A percentile compares a stretch with the other conserved stretches of the same genome.
phyloP scores from a whole-genome alignment of 2,329 filamentous ascomycete species.

The Aspergillus chevalieri region DNA sequence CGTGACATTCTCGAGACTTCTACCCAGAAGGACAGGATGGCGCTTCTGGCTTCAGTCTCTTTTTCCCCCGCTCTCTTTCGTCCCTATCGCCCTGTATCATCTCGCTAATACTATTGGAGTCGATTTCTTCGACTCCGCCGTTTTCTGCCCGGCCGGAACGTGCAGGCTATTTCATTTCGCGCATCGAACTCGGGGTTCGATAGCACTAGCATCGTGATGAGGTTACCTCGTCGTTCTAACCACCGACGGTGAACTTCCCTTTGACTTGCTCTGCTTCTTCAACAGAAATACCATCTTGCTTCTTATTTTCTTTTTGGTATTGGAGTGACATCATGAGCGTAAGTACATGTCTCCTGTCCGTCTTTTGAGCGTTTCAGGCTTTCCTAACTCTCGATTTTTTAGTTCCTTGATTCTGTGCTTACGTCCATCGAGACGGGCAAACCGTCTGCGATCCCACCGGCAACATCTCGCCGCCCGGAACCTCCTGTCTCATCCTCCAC shows the following conservation, averaged over 20 bases:
- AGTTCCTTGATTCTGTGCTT: conserved; percentile 49
- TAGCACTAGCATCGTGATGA: conserved; percentile 34
- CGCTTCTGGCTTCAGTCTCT: conserved; percentile 8
- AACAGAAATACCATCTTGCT: not conserved
- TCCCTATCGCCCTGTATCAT: not conserved
- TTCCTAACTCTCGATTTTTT: conserved; percentile 15
- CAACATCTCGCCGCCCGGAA: conserved; percentile 17
- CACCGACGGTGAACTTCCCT: conserved; percentile 31
- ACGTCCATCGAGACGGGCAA: conserved; percentile 44
- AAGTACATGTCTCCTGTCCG: conserved; percentile 8
- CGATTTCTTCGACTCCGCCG: not conserved
- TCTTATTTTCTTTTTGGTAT: not conserved
- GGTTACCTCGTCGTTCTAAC: conserved; percentile 31
- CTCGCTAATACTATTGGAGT: not conserved
- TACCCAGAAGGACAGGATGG: conserved; percentile 16
- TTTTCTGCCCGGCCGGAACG: not conserved
- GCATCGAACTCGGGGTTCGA: conserved; percentile 8
- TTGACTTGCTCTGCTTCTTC: conserved; percentile 9
- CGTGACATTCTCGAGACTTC: conserved; percentile 21
- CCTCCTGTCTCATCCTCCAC: conserved; percentile 17
- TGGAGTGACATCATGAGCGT: conserved; percentile 34
- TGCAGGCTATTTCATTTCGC: not conserved
- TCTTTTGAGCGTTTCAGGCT: not conserved
- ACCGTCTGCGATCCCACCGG: conserved; percentile 22
- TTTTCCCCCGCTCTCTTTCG: conserved; percentile 6